phyloP scores from a whole-genome alignment of 225 moss, liverwort and hornwort species.

The Marchantia polymorpha region DNA sequence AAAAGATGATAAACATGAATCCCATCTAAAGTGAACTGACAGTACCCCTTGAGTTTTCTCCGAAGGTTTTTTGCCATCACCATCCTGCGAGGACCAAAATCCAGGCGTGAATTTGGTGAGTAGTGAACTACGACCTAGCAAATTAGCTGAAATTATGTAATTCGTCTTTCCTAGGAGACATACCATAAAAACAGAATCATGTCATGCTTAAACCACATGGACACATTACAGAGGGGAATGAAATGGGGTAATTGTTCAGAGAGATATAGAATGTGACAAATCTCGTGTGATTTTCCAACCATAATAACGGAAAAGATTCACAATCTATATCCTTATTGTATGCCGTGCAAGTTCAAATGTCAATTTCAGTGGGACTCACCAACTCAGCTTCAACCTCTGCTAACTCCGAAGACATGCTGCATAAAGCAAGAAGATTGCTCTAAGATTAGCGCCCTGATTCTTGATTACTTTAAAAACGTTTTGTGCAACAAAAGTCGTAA shows the following conservation, averaged over 20 bases:
- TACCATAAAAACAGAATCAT: too few species aligned
- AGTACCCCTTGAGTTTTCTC: constrained; percentile 50
- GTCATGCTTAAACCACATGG: too few species aligned
- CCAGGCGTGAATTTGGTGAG: not conserved
- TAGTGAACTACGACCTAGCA: not conserved
- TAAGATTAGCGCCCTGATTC: too few species aligned
- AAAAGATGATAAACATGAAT: not conserved
- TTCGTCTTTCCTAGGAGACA: too few species aligned
- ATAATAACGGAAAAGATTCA: too few species aligned
- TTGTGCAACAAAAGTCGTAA: too few species aligned
- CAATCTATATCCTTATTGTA: too few species aligned
- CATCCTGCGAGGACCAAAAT: constrained; percentile 36
- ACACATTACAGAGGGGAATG: too few species aligned
- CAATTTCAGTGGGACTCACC: constrained; percentile 22
- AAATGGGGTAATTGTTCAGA: too few species aligned
- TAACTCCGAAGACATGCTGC: constrained; percentile 83
- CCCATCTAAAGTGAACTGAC: not conserved
- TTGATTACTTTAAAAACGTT: too few species aligned
- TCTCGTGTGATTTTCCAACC: too few species aligned
- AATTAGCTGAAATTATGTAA: not conserved
- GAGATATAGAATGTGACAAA: too few species aligned
- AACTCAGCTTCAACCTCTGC: constrained; percentile 97
- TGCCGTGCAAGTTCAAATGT: not conserved
- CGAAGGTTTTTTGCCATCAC: constrained; percentile 54
- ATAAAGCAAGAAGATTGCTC: constrained; percentile 12